Evolutionary conservation across 768 basidiomycete genomes (phyloP).

Genomic region (Auriculariales sp.): DNA sequence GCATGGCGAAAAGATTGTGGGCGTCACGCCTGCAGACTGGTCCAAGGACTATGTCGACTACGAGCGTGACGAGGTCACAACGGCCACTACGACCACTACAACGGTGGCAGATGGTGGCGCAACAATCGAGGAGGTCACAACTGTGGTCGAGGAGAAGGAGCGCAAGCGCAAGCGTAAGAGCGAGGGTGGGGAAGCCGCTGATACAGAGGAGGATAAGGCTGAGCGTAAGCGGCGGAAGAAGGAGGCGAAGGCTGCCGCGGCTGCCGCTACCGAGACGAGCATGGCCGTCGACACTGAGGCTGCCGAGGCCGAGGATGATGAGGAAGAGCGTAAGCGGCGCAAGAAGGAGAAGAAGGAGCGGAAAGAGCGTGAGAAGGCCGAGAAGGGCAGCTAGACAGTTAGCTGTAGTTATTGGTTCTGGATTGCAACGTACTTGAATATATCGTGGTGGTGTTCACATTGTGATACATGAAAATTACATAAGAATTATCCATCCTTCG

Average conservation of each 20-base stretch:
- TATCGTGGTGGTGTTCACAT: too few species aligned
- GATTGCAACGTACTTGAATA: too few species aligned
- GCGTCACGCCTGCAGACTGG: conserved; percentile 85
- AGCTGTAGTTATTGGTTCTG: too few species aligned
- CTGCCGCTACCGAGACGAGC: conserved; percentile 25
- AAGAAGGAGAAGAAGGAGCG: conserved; percentile 31
- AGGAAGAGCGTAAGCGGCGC: conserved; percentile 39
- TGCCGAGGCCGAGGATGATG: conserved; percentile 24
- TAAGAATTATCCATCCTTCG: neutral
- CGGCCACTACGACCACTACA: conserved; percentile 16
- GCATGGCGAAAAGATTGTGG: conserved; percentile 79
- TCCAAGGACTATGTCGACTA: conserved; percentile 90
- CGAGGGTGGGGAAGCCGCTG: conserved; percentile 3
- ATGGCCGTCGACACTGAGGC: conserved; percentile 20
- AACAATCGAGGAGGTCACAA: conserved; percentile 8
- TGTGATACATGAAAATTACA: neutral
- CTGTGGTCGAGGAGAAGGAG: conserved; percentile 43
- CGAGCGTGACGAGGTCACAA: conserved; percentile 40
- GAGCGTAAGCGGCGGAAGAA: conserved; percentile 15
- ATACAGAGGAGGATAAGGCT: conserved; percentile 9
- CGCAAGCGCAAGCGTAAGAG: conserved; percentile 66
- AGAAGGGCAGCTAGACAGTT: conserved; percentile 10
- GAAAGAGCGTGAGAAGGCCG: conserved; percentile 12
- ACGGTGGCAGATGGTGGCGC: conserved; percentile 1
- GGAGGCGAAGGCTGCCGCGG: conserved; percentile 39